Conservation (phyloP, 2,329 filamentous ascomycete genomes). For the Exophiala spinifera region DNA sequence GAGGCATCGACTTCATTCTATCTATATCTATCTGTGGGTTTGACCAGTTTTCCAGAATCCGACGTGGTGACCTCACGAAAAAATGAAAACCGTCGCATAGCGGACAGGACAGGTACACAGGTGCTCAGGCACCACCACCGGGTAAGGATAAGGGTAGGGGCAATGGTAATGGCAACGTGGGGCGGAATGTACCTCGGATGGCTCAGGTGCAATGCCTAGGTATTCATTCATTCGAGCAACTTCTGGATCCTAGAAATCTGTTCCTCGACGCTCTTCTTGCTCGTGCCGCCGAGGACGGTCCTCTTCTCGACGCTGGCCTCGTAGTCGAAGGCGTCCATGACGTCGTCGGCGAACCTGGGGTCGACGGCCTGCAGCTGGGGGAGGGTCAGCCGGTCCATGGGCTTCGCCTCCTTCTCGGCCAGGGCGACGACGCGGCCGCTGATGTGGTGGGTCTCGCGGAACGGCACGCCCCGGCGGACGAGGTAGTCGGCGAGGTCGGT, state of each 20-base stretch:
- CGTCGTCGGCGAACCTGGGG: slow-evolving; percentile 65
- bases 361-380: slow-evolving; percentile 68
- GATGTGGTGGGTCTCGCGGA: slow-evolving; percentile 78
- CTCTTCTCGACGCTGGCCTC: slow-evolving; percentile 78
- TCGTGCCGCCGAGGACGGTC: slow-evolving; percentile 73
- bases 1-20: too few relatives aligned
- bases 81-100: too few relatives aligned
- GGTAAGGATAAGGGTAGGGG: too few relatives aligned
- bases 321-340: slow-evolving; percentile 67
- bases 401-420: slow-evolving; percentile 61
- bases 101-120: too few relatives aligned
- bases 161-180: not conserved
- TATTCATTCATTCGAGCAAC: slow-evolving; percentile 1
- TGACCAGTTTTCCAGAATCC: too few relatives aligned
- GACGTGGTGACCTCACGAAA: too few relatives aligned
- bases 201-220: too few relatives aligned
- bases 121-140: too few relatives aligned
- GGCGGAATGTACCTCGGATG: too few relatives aligned
- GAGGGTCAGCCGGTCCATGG: slow-evolving; percentile 67
- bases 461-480: slow-evolving; percentile 59
- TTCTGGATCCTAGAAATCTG: slow-evolving; percentile 43
- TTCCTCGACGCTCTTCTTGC: slow-evolving; percentile 63
- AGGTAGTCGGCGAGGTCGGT: slow-evolving; percentile 50
- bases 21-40: too few relatives aligned
- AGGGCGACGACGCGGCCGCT: slow-evolving; percentile 68